These are phyloP conservation scores for Coemansia pectinata DNA, from an alignment of 192 early-diverging fungal genomes.

Conservation along the genomic window DNA sequence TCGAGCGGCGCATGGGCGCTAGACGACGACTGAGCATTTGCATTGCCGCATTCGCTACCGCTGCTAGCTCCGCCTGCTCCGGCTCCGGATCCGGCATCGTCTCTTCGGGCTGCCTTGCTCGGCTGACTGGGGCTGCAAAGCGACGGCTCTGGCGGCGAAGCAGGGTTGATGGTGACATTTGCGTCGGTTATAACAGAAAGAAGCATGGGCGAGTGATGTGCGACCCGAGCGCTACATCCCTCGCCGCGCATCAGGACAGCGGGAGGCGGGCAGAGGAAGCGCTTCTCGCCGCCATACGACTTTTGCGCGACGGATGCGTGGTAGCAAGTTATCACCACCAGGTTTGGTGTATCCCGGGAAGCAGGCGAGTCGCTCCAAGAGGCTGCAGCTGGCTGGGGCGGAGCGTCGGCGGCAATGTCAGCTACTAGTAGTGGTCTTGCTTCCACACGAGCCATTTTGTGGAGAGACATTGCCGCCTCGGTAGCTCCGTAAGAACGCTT, in stretches of 20 bases:
- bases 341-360: slow-evolving; percentile 14
- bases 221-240: slow-evolving; percentile 36
- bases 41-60: background rate
- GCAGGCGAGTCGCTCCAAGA: background rate
- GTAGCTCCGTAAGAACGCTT: slow-evolving; percentile 24
- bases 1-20: slow-evolving; percentile 53
- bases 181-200: slow-evolving; percentile 65
- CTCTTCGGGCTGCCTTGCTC: background rate
- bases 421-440: background rate
- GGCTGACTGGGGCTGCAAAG: background rate
- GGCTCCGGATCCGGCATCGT: background rate
- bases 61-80: background rate
- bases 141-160: background rate
- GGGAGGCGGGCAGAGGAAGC: slow-evolving; percentile 78
- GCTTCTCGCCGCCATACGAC: slow-evolving; percentile 91
- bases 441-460: slow-evolving; percentile 36
- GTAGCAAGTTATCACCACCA: slow-evolving; percentile 78
- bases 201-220: slow-evolving; percentile 60
- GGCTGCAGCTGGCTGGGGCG: slow-evolving; percentile 1
- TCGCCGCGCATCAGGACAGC: slow-evolving; percentile 63
- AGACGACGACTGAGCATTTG: slow-evolving; percentile 19
- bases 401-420: background rate
- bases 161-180: slow-evolving; percentile 49
- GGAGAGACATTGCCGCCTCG: slow-evolving; percentile 20
- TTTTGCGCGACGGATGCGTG: slow-evolving; percentile 89